Evolutionary conservation across 371 early-diverging fungal genomes (phyloP), one percentile per base, ranked within the genome.

Genomic region (Dinochytrium kinnereticum): DNA sequence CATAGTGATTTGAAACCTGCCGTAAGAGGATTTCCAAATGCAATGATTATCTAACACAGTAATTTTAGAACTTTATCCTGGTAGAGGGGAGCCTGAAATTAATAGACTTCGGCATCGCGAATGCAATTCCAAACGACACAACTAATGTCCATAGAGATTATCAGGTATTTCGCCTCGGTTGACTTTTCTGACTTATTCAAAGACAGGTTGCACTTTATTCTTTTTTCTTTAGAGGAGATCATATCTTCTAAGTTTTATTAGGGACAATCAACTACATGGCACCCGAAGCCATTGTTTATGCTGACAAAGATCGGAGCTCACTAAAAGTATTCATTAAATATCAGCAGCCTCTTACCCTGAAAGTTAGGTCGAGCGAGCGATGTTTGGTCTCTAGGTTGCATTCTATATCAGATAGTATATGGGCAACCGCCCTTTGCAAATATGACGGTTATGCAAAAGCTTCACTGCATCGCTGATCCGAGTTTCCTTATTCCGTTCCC

Each of bases 61-160:
- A 24, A n/a, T n/a, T 51, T 19, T 34, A 81, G 80, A 97, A 97
- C 80, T 97, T 96, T 77, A 76, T 97, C 19, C 73, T 96, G 13
- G 94, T 95, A 0, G 86, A 88, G 65, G 97, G 95, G 1, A 71
- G 84, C 28, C 78, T 98, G 13, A 98, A 98, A 73, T 79, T 98
- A 67, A 99, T 98, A 71, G 99, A 99, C 79, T 99, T 99, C 88
- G 99, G 99, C n/a, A 99, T 99, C 68, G 96, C 98, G 2, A 98
- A 95, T 70, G 84, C 89, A 0, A 95, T 99, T 30, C 87, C 91
- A 1, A 95, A 94, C 80, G 97, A 98, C 77, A 98, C 99, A 0
- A 98, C 98, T 21, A 96, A 95, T 71, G 92, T 98, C 59, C 90
- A 95, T 38, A 84, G 95, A 2, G 96, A 96, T 57, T 86, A 87